Base-by-base conservation (phyloP, 805 yeast genomes). In the Scheffersomyces amazonensis region DNA sequence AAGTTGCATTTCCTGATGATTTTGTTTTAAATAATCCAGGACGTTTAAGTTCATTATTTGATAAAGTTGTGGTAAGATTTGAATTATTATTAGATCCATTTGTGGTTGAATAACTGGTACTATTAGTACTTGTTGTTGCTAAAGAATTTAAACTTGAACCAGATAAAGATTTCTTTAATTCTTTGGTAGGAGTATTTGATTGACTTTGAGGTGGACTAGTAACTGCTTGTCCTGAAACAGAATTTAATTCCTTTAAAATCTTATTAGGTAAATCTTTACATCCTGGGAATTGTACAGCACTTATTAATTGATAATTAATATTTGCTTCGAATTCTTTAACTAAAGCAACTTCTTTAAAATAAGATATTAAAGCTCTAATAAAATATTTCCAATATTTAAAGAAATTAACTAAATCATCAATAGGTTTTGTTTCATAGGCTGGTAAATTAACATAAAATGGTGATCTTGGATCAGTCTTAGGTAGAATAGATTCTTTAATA, bases 251-350 rank as follows among this genome's bases (percentile, higher is more conserved):
- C 10, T 32, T 31, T 9, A 41, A 22, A 16, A 44, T 31, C 13
- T 41, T 44, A 19, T 36, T 34, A 21, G 48, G 66, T 34, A 64
- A 66, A 66, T 49, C 76, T 54, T 43, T 76, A 58, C 54, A 77
- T 9, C 70, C 70, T 6, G 71, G 71, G 39, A 65, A 64, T 46
- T 64, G 66, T 23, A 67, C 57, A 22, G 69, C 58, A 35, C 52
- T 60, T 27, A 69, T 53, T 32, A 69, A 46, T 48, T 69, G 75
- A 37, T 52, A 54, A 35, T 60, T 60, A 37, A 69, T 48, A 46
- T 66, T 57, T 11, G 60, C 46, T 27, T 53, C 59, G 50, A 77
- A 69, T 45, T 69, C 78, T 52, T 75, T 75, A 39, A 76, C 74
- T 36, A 75, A 56, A 25, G 73, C 57, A 40, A 74, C 58, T 48